Conservation (phyloP, 345 rosid genomes). For the Salix brachista region DNA sequence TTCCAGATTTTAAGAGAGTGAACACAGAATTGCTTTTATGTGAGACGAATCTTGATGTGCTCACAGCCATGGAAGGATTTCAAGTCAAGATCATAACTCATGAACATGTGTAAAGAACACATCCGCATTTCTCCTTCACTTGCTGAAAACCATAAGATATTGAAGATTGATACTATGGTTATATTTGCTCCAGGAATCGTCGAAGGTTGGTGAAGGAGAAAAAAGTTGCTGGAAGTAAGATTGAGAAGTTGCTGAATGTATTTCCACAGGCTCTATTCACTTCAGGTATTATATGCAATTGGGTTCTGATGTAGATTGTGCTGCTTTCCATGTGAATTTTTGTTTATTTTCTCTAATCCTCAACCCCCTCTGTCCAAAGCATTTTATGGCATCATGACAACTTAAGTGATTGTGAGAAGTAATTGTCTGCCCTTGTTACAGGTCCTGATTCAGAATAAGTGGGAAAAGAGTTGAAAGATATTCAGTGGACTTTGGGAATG, state of each 20-base stretch:
- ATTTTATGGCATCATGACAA: no score
- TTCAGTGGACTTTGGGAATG: no score
- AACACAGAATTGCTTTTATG: conserved; percentile 43
- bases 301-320: neutral
- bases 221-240: conserved; percentile 62
- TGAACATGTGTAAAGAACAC: conserved; percentile 62
- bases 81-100: conserved; percentile 62
- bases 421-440: no score
- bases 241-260: conserved; percentile 86
- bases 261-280: conserved; percentile 76
- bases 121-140: conserved; percentile 13
- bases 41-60: conserved; percentile 56
- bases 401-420: no score
- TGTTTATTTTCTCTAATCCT: neutral
- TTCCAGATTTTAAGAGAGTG: conserved; percentile 58
- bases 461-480: no score
- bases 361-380: neutral
- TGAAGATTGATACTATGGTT: conserved; percentile 3
- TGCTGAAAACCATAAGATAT: conserved; percentile 10
- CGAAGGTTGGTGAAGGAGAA: conserved; percentile 71
- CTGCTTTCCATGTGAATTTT: neutral
- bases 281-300: conserved; percentile 51
- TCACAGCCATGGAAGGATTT: conserved; percentile 68
- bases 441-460: no score
- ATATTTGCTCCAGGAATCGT: conserved; percentile 49